Conservation (phyloP, 495 filamentous ascomycete species). For the Tuber magnatum region DNA sequence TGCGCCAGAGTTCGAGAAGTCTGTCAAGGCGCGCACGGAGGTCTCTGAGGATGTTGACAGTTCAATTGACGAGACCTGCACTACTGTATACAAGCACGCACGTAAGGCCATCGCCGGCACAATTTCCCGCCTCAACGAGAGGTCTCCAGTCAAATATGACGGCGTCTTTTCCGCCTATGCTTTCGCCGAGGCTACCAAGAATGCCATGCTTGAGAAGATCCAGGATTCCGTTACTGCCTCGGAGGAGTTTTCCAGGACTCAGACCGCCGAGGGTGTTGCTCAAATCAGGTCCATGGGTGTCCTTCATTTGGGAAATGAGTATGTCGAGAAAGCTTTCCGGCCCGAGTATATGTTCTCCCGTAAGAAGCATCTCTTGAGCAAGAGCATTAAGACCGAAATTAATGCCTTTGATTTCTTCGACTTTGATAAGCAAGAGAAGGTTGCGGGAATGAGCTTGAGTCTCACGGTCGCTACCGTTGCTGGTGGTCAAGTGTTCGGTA, state of each 20-base stretch:
- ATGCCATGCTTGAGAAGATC: conserved; percentile 83
- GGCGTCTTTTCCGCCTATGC: conserved; percentile 78
- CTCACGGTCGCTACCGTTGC: conserved; percentile 84
- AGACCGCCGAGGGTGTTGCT: conserved; percentile 74
- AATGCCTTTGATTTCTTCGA: conserved; percentile 94
- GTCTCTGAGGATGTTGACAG: conserved; percentile 72
- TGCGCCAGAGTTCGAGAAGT: conserved; percentile 75
- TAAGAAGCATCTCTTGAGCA: conserved; percentile 67
- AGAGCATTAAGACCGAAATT: conserved; percentile 76
- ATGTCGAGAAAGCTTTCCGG: conserved; percentile 73
- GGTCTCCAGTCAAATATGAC: conserved; percentile 76
- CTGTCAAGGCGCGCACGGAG: conserved; percentile 72
- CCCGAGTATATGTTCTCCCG: conserved; percentile 86
- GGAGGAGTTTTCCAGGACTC: conserved; percentile 73
- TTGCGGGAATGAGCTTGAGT: conserved; percentile 85
- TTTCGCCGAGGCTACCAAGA: conserved; percentile 87
- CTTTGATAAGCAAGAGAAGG: conserved; percentile 87
- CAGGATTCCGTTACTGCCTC: conserved; percentile 66
- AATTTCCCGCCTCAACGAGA: conserved; percentile 63
- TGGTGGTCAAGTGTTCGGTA: conserved; percentile 69
- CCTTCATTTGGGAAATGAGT: conserved; percentile 80
- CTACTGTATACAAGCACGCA: conserved; percentile 75
- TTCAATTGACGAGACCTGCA: conserved; percentile 74
- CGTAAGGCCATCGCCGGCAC: conserved; percentile 61
- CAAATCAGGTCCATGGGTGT: conserved; percentile 81